Evolutionary conservation across 139 green algal genomes (phyloP).

Genomic region (Dunaliella primolecta): DNA sequence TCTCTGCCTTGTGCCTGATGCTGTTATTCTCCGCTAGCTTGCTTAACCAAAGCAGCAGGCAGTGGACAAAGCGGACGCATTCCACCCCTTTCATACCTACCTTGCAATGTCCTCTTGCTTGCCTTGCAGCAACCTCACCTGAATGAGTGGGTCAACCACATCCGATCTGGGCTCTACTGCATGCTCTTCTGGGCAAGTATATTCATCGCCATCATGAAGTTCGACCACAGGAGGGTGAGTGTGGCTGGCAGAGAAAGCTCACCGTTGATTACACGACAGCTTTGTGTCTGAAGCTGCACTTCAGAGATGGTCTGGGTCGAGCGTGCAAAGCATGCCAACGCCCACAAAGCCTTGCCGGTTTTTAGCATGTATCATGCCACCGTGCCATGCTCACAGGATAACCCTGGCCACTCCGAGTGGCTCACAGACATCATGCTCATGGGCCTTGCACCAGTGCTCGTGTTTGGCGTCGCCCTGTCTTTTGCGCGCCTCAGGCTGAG

Average conservation of each 20-base stretch:
- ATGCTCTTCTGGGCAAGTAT: slow-evolving; percentile 32
- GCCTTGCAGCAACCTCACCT: slow-evolving; percentile 44
- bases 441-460: not conserved
- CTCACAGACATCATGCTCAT: not conserved
- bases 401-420: not conserved
- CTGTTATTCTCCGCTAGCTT: not conserved
- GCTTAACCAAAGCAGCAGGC: too few relatives aligned
- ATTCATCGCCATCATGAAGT: slow-evolving; percentile 26
- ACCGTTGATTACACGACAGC: too few relatives aligned
- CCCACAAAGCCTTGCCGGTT: too few relatives aligned
- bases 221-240: slow-evolving; percentile 5
- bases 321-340: too few relatives aligned
- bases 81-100: too few relatives aligned
- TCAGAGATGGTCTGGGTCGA: too few relatives aligned
- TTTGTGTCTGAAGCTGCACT: too few relatives aligned
- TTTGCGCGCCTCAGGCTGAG: not conserved
- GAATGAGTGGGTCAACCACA: slow-evolving; percentile 48
- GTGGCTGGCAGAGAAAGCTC: too few relatives aligned
- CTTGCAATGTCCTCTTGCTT: not conserved
- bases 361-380: too few relatives aligned
- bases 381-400: too few relatives aligned
- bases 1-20: not conserved
- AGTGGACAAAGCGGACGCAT: too few relatives aligned
- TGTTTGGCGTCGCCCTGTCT: not conserved
- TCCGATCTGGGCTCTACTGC: slow-evolving; percentile 36